Evolutionary conservation across 345 rosid species (phyloP), one percentile per base, ranked within the genome.

Genomic region (Litchi chinensis): DNA sequence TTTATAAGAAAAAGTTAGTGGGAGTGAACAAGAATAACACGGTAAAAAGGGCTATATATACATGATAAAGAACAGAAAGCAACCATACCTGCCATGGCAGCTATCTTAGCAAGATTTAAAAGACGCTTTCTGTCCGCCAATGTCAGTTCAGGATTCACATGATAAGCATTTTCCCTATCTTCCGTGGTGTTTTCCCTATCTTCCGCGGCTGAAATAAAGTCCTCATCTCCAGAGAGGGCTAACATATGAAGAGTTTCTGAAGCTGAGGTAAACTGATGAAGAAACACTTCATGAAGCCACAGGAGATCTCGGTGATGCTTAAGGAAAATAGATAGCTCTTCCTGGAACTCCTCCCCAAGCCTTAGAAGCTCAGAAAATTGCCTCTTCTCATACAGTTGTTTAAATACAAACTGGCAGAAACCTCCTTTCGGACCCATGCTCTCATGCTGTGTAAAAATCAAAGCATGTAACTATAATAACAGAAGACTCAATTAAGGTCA

Each of bases 291-390:
- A 86, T 94, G 99, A 86, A 94, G 91, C 99, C 99, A 96, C 79
- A 85, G 73, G 40, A 94, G 91, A 80, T 88, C 85, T 54, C 68
- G 83, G 72, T 89, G 93, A 67, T 89, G 87, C 86, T 87, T 92
- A 41, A 96, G 86, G 82, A 91, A 96, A 77, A 91, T 81, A 43
- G 88, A 80, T 60, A 96, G 81, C 81, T 91, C 97, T 62, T 93
- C 94, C 65, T 86, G 97, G 79, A 96, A 96, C 74, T 96, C 99
- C 84, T 96, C 99, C 46, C 99, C 99, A 46, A 94, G 95, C 88
- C 97, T 86, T 76, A 94, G 83, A 83, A 96, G 91, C 91, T 87
- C 89, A 28, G 99, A 89, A 66, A 88, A 90, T 70, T 93, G 95
- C 82, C 83, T 90, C 83, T 80, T 91, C 75, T 80, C 79, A 66